Evolutionary conservation across 2,329 filamentous ascomycete genomes (phyloP), one percentile per base, ranked within the genome.

Genomic region (Colletotrichum eremochloae): DNA sequence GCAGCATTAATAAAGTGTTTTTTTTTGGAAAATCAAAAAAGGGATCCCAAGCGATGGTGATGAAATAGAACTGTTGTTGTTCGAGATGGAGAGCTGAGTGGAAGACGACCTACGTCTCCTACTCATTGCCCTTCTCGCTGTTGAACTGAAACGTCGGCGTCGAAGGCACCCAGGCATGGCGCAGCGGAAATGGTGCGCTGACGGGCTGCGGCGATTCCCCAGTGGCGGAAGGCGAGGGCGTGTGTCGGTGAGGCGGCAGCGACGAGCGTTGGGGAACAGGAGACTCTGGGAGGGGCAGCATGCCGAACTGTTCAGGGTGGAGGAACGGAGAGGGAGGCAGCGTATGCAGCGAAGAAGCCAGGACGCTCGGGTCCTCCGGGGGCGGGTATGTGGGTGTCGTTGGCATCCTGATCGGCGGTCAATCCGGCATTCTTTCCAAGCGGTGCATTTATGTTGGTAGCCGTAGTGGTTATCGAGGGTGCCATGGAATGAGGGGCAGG

Each of bases 391-490:
- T 80, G 74, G 84, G 82, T 74, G 84, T 84, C 74, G 82, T 84
- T 78, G 83, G 84, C 77, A 80, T 87, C 86, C 87, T 89, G 86
- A 81, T 83, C 82, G 84, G 80, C 79, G 84, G 87, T 89, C 85
- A 90, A 89, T 87, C 82, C 87, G 69, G 69, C 80, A 82, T 82
- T 80, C 82, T 79, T 82, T 78, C 81, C 79, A 75, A 79, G 77
- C 77, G 78, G 60, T 75, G 72, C 70, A 77, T 80, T 52, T 53
- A 38, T 79, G 79, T 80, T 76, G 78, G 77, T 12, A 56, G 81
- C 81, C 82, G 79, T 78, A 81, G 80, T 82, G 82, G 80, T 78
- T 78, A 75, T 70, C 69, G 69, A 72, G 69, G 74, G 67, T 76
- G 75, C 78, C 77, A 81, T 77, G 64, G 64, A 50, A 55, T 20